Percentiles rank a stretch among this genome's conserved stretches.
phyloP scores from a whole-genome alignment of 225 moss, liverwort and hornwort species.

The Thuidium tamariscinum region DNA sequence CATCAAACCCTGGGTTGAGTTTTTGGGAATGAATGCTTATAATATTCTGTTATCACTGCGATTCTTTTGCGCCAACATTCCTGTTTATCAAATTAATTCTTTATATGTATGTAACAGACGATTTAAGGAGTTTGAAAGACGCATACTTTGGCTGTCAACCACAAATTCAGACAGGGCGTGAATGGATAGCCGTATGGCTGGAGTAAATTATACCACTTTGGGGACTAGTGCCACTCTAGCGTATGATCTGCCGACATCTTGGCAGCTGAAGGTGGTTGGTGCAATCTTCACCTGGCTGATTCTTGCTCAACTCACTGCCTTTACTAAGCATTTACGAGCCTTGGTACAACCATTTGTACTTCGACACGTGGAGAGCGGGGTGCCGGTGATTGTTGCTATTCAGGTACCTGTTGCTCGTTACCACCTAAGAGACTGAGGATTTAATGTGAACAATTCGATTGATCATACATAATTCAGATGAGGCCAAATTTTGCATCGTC shows the following conservation, averaged over 20 bases:
- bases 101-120: not conserved
- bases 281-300: slow-evolving; percentile 43
- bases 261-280: slow-evolving; percentile 55
- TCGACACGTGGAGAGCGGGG: slow-evolving; percentile 54
- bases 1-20: not conserved
- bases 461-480: not conserved
- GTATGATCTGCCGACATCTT: slow-evolving; percentile 24
- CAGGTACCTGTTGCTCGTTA: slow-evolving; percentile 41
- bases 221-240: not conserved
- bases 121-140: not conserved
- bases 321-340: slow-evolving; percentile 50
- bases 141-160: not conserved
- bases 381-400: slow-evolving; percentile 51
- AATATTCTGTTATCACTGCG: not conserved
- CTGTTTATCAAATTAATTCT: not conserved
- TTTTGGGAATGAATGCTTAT: not conserved
- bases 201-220: not conserved
- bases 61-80: not conserved
- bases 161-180: not conserved
- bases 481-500: not conserved
- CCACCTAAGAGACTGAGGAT: not conserved
- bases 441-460: not conserved
- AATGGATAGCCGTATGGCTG: slow-evolving; percentile 10
- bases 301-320: slow-evolving; percentile 34
- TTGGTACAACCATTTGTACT: slow-evolving; percentile 60